These are phyloP conservation scores for Pichia deserticola DNA, from an alignment of 805 yeast genomes.

Conservation along the genomic window DNA sequence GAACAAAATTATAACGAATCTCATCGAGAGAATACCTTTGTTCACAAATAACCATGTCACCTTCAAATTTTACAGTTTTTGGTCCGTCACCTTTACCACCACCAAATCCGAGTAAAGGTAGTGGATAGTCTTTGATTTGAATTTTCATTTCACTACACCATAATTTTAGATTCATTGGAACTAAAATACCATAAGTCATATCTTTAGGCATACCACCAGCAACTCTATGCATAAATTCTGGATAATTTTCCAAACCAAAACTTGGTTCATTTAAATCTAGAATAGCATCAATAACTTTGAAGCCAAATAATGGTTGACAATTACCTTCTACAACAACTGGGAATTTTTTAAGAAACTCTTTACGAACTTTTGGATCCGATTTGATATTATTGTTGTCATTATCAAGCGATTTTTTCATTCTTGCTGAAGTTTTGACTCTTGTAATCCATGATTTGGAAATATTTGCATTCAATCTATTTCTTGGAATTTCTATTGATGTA, in stretches of 20 bases:
- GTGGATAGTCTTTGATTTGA: constrained; percentile 46
- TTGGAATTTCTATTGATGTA: constrained; percentile 21
- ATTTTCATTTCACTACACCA: constrained; percentile 37
- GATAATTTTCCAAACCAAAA: constrained; percentile 44
- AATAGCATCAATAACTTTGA: constrained; percentile 42
- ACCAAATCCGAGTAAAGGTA: constrained; percentile 48
- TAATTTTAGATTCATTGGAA: constrained; percentile 42
- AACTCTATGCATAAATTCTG: constrained; percentile 31
- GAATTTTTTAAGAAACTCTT: constrained; percentile 20
- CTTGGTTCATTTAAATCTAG: constrained; percentile 43
- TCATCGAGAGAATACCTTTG: constrained; percentile 46
- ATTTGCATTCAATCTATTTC: constrained; percentile 20
- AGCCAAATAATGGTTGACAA: constrained; percentile 47
- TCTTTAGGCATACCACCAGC: constrained; percentile 50
- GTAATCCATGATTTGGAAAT: constrained; percentile 28
- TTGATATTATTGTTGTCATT: constrained; percentile 7
- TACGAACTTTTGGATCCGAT: constrained; percentile 22
- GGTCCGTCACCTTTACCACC: constrained; percentile 36
- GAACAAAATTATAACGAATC: constrained; percentile 38
- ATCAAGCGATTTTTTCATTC: constrained; percentile 5
- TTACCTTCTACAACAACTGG: constrained; percentile 24
- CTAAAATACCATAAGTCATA: constrained; percentile 44
- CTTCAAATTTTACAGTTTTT: constrained; percentile 29
- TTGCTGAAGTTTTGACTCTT: constrained; percentile 13
- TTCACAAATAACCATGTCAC: constrained; percentile 54